Conservation (phyloP, 192 early-diverging fungal species). For the Rhizoclosmatium globosum region DNA sequence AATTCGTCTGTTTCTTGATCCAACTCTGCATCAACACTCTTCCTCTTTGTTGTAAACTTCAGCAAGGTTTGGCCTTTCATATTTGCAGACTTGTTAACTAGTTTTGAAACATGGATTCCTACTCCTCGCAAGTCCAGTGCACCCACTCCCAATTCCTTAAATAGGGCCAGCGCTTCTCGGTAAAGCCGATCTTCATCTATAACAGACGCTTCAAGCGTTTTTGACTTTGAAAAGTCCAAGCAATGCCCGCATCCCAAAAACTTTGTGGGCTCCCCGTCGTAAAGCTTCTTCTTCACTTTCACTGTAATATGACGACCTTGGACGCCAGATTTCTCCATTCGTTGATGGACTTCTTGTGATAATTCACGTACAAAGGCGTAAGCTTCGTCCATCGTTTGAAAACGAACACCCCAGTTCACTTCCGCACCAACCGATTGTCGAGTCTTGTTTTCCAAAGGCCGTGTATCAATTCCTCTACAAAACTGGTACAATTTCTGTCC, state of each 20-base stretch:
- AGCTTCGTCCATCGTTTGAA: conserved; percentile 74
- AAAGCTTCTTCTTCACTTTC: conserved; percentile 62
- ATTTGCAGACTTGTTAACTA: conserved; percentile 21
- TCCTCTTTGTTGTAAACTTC: conserved; percentile 11
- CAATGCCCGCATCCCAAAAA: conserved; percentile 57
- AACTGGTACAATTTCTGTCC: conserved; percentile 73
- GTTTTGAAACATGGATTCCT: conserved; percentile 49
- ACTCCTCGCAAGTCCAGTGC: conserved; percentile 51
- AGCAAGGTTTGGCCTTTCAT: conserved; percentile 34
- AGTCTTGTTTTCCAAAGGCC: conserved; percentile 67
- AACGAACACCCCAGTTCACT: conserved; percentile 89
- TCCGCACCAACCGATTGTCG: conserved; percentile 86
- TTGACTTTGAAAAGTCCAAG: conserved; percentile 49
- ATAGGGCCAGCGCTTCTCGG: conserved; percentile 32
- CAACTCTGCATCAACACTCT: background rate
- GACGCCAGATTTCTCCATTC: conserved; percentile 62
- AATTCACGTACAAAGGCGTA: conserved; percentile 75
- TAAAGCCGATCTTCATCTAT: conserved; percentile 30
- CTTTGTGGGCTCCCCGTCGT: conserved; percentile 59
- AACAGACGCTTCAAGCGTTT: background rate
- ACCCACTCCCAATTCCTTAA: conserved; percentile 36
- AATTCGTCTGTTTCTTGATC: background rate
- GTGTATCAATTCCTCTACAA: conserved; percentile 78
- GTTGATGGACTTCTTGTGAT: conserved; percentile 67
- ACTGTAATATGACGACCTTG: conserved; percentile 72